A percentile compares a stretch with the other conserved stretches of the same genome.
Evolutionary conservation across 2,329 filamentous ascomycete genomes (phyloP).

Genomic region (Curvularia lunata): DNA sequence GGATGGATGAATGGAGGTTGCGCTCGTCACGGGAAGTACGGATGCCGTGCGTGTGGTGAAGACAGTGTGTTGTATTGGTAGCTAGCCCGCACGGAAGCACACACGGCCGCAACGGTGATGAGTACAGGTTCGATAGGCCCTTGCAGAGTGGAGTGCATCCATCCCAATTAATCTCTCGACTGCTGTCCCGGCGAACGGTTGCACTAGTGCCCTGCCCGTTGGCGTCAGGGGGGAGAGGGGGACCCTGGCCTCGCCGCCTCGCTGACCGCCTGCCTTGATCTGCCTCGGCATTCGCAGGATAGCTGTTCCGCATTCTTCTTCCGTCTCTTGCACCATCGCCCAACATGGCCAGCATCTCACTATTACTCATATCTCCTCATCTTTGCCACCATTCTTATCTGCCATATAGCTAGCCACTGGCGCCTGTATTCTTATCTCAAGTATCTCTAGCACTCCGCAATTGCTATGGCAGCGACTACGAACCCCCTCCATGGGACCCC

Average conservation of each 20-base stretch:
- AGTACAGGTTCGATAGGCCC: slow-evolving; percentile 13
- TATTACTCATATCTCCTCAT: neutral
- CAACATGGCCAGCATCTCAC: neutral
- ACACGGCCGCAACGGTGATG: slow-evolving; percentile 17
- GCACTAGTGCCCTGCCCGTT: slow-evolving; percentile 22
- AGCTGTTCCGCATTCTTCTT: neutral
- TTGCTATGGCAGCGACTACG: slow-evolving; percentile 41
- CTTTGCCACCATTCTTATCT: neutral
- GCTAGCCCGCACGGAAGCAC: slow-evolving; percentile 2
- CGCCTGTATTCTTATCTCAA: neutral
- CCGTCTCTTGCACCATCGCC: neutral
- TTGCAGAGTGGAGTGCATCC: slow-evolving; percentile 11
- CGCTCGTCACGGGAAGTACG: neutral
- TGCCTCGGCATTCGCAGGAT: slow-evolving; percentile 10
- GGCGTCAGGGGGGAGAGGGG: slow-evolving; percentile 13
- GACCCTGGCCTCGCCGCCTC: slow-evolving; percentile 17
- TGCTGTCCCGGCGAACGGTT: slow-evolving; percentile 16
- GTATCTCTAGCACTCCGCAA: neutral
- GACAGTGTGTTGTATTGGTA: neutral
- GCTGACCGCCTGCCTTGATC: slow-evolving; percentile 23
- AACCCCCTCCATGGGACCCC: slow-evolving; percentile 46
- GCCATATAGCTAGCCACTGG: neutral
- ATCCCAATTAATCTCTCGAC: slow-evolving; percentile 22
- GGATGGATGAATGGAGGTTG: slow-evolving; percentile 1
- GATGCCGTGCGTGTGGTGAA: neutral